A percentile compares a stretch with the other conserved stretches of the same genome.
phyloP scores from a whole-genome alignment of 1,284 basidiomycete genomes.

The Cutaneotrichosporon cutaneum region DNA sequence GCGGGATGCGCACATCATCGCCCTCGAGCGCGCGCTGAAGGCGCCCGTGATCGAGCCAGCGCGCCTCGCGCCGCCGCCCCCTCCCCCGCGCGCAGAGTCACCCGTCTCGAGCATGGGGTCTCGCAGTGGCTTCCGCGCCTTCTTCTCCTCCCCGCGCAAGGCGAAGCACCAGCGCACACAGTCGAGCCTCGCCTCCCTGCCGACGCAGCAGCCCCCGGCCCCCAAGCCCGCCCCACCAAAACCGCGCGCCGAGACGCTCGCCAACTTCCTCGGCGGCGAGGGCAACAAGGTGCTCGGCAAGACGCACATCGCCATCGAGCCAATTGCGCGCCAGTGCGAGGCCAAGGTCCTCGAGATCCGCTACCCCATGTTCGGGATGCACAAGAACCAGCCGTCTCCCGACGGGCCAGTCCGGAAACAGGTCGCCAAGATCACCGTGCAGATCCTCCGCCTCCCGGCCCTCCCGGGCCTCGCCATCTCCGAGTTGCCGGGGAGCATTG shows the following conservation, averaged over 20 bases:
- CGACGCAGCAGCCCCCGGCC: slow-evolving; percentile 13
- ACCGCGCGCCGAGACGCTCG: slow-evolving; percentile 61
- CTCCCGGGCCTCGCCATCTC: slow-evolving; percentile 74
- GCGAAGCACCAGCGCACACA: slow-evolving; percentile 21
- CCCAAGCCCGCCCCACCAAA: slow-evolving; percentile 45
- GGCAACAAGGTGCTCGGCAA: slow-evolving; percentile 63
- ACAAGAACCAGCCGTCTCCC: slow-evolving; percentile 34
- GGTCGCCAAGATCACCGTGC: slow-evolving; percentile 73
- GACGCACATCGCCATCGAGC: slow-evolving; percentile 80
- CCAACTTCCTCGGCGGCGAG: slow-evolving; percentile 77
- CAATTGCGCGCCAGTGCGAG: slow-evolving; percentile 75
- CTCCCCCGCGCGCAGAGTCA: slow-evolving; percentile 1
- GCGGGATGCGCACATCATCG: slow-evolving; percentile 73
- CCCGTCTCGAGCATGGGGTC: slow-evolving; percentile 11
- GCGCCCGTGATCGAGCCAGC: slow-evolving; percentile 1
- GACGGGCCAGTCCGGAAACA: slow-evolving; percentile 57
- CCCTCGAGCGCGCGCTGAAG: slow-evolving; percentile 58
- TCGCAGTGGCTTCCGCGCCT: slow-evolving; percentile 12
- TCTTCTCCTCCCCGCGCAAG: slow-evolving; percentile 22
- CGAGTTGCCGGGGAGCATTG: slow-evolving; percentile 82
- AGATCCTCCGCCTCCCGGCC: slow-evolving; percentile 85
- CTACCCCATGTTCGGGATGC: slow-evolving; percentile 74
- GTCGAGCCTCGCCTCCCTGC: slow-evolving; percentile 26
- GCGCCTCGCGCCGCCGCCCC: slow-evolving; percentile 50
- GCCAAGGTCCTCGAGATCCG: slow-evolving; percentile 76